Conservation (phyloP, 345 rosid genomes). For the Populus nigra region DNA sequence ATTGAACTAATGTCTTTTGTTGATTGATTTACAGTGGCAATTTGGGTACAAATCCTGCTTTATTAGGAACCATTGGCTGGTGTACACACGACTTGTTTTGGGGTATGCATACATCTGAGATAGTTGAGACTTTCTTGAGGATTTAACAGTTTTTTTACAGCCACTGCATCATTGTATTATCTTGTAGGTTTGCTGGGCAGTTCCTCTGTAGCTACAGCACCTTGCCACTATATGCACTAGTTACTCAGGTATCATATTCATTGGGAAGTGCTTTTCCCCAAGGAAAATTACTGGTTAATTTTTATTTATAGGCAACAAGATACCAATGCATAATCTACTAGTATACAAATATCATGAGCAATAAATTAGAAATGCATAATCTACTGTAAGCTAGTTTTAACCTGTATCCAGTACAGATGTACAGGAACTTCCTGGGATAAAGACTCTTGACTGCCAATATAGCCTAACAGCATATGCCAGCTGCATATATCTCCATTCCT, state of each 20-base stretch:
- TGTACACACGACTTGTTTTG: conserved; percentile 67
- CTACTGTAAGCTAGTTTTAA: not conserved
- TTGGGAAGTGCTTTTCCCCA: not conserved
- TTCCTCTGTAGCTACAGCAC: conserved; percentile 97
- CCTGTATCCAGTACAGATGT: not conserved
- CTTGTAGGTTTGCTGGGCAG: conserved; percentile 72
- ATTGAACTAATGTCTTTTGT: conserved; percentile 17
- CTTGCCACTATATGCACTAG: conserved; percentile 86
- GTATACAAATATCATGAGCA: not conserved
- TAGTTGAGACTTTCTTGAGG: conserved; percentile 1
- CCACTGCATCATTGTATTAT: conserved; percentile 5
- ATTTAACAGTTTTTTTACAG: not conserved
- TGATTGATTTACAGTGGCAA: conserved; percentile 70
- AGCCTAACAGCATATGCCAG: not conserved
- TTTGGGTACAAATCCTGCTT: conserved; percentile 94
- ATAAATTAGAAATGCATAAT: not conserved
- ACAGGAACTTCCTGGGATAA: not conserved
- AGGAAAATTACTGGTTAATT: not conserved
- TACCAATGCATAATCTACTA: not conserved
- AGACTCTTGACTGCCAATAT: not conserved
- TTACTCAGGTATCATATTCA: conserved; percentile 60
- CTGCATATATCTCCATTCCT: not conserved
- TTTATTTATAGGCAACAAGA: not conserved
- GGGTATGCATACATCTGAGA: conserved; percentile 52
- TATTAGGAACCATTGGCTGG: conserved; percentile 63